Conservation (phyloP, 306 rosid species). For the Lathyrus sativus region DNA sequence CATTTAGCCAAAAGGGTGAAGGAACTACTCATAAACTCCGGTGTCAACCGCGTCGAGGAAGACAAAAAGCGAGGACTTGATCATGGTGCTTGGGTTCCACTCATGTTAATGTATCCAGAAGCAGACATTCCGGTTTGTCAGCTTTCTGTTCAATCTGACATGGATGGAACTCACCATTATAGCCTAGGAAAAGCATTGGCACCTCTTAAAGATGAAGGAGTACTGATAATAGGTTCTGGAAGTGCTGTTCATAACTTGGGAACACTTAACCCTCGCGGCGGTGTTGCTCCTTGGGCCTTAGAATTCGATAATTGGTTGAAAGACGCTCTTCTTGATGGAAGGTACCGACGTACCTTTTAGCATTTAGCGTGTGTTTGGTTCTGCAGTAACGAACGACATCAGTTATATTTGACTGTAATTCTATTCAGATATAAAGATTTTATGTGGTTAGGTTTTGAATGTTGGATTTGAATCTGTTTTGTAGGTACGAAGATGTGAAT, state of each 20-base stretch:
- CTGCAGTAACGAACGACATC: background rate
- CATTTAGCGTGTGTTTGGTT: background rate
- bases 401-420: background rate
- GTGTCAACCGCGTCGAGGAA: constrained; percentile 57
- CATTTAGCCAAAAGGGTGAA: constrained; percentile 66
- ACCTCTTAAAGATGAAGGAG: constrained; percentile 75
- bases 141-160: constrained; percentile 61
- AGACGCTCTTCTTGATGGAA: constrained; percentile 65
- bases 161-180: constrained; percentile 63
- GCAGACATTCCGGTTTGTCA: constrained; percentile 86
- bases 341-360: constrained; percentile 35
- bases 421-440: background rate
- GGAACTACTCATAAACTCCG: constrained; percentile 52
- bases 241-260: constrained; percentile 80
- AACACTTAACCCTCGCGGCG: background rate
- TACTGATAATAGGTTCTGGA: constrained; percentile 77
- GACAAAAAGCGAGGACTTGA: constrained; percentile 74
- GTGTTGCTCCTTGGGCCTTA: constrained; percentile 60
- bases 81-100: constrained; percentile 92
- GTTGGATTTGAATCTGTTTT: background rate
- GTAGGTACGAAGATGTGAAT: constrained; percentile 79
- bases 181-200: constrained; percentile 77
- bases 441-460: constrained; percentile 28
- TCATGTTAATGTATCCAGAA: constrained; percentile 81
- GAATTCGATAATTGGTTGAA: constrained; percentile 83